These are phyloP conservation scores for Kluyveromyces aestuarii DNA, from an alignment of 805 yeast genomes.

Conservation along the genomic window DNA sequence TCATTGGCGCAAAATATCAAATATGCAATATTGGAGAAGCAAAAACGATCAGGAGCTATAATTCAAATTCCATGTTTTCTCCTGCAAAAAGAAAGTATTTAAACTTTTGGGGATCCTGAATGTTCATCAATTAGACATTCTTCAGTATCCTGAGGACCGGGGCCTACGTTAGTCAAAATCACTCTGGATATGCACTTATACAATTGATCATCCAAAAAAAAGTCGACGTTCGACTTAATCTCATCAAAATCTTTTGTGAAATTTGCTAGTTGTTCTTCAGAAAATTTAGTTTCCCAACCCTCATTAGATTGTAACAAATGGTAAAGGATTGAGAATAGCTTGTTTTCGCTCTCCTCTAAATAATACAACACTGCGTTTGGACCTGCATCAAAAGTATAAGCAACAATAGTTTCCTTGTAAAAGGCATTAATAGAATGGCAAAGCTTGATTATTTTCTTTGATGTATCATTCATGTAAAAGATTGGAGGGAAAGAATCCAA, in stretches of 20 bases:
- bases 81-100: not conserved
- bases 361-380: constrained; percentile 97
- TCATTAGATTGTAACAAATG: constrained; percentile 46
- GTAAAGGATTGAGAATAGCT: constrained; percentile 62
- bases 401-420: constrained; percentile 57
- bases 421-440: constrained; percentile 68
- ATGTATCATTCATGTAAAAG: constrained; percentile 85
- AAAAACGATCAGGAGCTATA: not conserved
- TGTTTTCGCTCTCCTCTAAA: constrained; percentile 61
- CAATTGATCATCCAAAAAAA: constrained; percentile 42
- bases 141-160: constrained; percentile 64
- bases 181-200: constrained; percentile 71
- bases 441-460: constrained; percentile 69
- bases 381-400: constrained; percentile 98
- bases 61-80: not conserved
- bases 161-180: constrained; percentile 79
- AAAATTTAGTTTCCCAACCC: constrained; percentile 56
- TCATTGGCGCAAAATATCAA: not conserved
- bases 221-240: constrained; percentile 26
- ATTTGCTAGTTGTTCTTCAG: constrained; percentile 19
- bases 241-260: constrained; percentile 19
- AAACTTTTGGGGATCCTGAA: constrained; percentile 52
- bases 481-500: constrained; percentile 93
- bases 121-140: constrained; percentile 46
- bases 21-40: not conserved